These are phyloP conservation scores for Suhomyces ambrosiae DNA, from an alignment of 1,139 yeast genomes.

Conservation along the genomic window DNA sequence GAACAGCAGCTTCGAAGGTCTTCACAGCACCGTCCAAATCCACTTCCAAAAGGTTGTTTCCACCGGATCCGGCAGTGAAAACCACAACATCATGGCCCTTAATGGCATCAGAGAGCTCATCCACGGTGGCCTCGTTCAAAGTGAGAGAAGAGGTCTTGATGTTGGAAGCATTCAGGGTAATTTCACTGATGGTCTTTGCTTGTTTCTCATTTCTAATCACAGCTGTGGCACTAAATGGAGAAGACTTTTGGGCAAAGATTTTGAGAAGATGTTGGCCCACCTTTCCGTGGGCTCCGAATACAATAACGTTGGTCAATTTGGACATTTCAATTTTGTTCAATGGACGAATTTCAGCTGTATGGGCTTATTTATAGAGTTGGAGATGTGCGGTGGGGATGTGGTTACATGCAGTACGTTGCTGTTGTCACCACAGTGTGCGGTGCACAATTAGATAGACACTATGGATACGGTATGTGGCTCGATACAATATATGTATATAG, in stretches of 20 bases:
- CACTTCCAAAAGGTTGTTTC: conserved; percentile 53
- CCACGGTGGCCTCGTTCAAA: conserved; percentile 34
- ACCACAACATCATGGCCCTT: conserved; percentile 59
- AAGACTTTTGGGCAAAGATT: conserved; percentile 26
- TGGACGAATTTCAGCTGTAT: too few species aligned
- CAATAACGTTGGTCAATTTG: conserved; percentile 14
- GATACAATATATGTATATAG: too few species aligned
- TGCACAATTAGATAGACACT: too few species aligned
- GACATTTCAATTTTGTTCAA: conserved; percentile 10
- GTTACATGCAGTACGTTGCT: too few species aligned
- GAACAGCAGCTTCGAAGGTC: conserved; percentile 56
- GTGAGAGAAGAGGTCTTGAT: conserved; percentile 42
- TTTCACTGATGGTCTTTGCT: conserved; percentile 31
- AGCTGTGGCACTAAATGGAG: conserved; percentile 46
- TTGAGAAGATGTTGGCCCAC: conserved; percentile 47
- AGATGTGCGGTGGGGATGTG: background rate
- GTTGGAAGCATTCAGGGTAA: conserved; percentile 32
- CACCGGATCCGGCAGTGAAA: conserved; percentile 67
- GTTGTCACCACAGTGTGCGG: too few species aligned
- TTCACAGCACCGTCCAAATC: conserved; percentile 67
- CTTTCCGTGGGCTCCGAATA: conserved; percentile 67
- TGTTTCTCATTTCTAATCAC: conserved; percentile 54
- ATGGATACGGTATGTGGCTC: too few species aligned
- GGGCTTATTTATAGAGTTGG: background rate
- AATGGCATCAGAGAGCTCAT: conserved; percentile 39